Evolutionary conservation across 1,284 basidiomycete species (phyloP).

Genomic region (Ceratobasidium theobromae): DNA sequence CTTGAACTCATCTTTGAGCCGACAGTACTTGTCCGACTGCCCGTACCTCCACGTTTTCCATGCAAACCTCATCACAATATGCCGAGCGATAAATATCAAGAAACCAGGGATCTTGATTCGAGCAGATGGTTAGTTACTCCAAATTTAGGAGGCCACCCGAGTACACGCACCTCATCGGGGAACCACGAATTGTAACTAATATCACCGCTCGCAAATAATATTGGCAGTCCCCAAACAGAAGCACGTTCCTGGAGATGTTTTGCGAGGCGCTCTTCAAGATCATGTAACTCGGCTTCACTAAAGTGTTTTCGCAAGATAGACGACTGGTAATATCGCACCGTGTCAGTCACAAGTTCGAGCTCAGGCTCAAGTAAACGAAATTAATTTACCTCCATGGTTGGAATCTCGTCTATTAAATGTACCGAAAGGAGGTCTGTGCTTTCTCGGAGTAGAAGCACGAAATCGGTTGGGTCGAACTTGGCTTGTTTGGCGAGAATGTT

Average conservation of each 20-base stretch:
- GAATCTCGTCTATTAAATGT: constrained; percentile 19
- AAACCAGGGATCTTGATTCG: background rate
- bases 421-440: background rate
- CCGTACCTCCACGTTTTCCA: constrained; percentile 24
- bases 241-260: background rate
- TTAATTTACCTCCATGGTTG: constrained; percentile 1
- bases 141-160: background rate
- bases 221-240: background rate
- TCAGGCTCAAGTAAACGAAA: too few relatives aligned
- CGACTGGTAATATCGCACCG: too few relatives aligned
- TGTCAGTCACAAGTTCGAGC: too few relatives aligned
- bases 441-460: background rate
- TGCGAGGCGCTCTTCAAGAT: background rate
- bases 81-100: constrained; percentile 3
- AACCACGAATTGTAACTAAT: constrained; percentile 16
- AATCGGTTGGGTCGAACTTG: background rate
- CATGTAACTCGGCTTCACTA: constrained; percentile 3
- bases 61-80: background rate
- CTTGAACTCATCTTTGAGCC: constrained; percentile 13
- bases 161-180: constrained; percentile 8
- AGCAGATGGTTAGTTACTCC: background rate
- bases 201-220: constrained; percentile 2
- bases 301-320: background rate
- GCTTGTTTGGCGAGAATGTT: background rate
- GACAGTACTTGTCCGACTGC: constrained; percentile 8